These are phyloP conservation scores for Chrysoporthe puriensis DNA, from an alignment of 2,329 filamentous ascomycete genomes.

Conservation along the genomic window DNA sequence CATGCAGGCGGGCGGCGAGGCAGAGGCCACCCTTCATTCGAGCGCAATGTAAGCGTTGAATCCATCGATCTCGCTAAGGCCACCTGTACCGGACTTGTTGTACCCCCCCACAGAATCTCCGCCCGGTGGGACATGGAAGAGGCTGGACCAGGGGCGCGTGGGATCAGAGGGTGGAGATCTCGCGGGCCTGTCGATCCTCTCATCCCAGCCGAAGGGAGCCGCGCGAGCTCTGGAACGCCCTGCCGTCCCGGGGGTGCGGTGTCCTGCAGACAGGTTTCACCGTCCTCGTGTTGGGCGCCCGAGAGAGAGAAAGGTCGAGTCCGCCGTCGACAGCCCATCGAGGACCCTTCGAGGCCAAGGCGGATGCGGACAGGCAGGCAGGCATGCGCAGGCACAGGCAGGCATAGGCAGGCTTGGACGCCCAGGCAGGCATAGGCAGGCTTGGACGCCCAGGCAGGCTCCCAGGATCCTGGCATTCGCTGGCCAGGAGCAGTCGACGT, in stretches of 20 bases:
- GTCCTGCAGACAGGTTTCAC: slow-evolving; percentile 5
- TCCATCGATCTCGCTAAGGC: slow-evolving; percentile 15
- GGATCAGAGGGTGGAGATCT: background rate
- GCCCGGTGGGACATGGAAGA: slow-evolving; percentile 4
- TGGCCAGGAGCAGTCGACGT: background rate
- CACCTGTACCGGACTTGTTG: background rate
- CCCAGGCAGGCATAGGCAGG: too few relatives aligned
- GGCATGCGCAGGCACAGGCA: too few relatives aligned
- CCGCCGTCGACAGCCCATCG: background rate
- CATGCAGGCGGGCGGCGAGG: background rate
- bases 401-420: too few relatives aligned
- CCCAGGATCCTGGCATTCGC: background rate
- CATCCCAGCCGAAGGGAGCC: background rate
- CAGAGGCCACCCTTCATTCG: background rate
- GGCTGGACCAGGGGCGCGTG: slow-evolving; percentile 2
- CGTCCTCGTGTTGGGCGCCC: slow-evolving; percentile 2
- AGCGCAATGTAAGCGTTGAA: background rate
- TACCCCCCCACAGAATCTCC: slow-evolving; percentile 9
- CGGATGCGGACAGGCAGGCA: too few relatives aligned
- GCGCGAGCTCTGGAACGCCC: background rate
- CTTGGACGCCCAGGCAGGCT: too few relatives aligned
- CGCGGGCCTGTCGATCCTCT: slow-evolving; percentile 7
- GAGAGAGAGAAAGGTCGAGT: too few relatives aligned
- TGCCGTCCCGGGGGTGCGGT: background rate
- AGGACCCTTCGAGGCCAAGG: background rate